A percentile compares a stretch with the other conserved stretches of the same genome.
Conservation (phyloP, 2,329 filamentous ascomycete genomes). For the Penicillium rolfsii region DNA sequence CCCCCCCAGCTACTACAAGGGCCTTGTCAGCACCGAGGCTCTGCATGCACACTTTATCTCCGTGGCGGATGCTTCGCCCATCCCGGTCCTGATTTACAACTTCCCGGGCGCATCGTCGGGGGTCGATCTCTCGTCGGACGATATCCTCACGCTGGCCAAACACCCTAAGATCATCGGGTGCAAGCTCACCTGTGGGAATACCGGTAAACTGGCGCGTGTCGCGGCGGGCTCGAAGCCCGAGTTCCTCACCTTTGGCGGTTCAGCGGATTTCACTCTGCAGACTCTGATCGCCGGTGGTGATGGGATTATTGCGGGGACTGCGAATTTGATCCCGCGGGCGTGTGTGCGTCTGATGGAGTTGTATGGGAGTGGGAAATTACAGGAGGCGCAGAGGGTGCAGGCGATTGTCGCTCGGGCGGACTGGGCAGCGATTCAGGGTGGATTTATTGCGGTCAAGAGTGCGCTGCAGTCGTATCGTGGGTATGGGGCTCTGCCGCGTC, state of each 20-base stretch:
- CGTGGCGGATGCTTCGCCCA: constrained; percentile 62
- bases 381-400: constrained; percentile 76
- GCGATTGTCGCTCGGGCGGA: constrained; percentile 77
- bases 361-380: constrained; percentile 70
- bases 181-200: constrained; percentile 74
- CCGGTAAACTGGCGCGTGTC: constrained; percentile 71
- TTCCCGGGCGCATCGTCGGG: constrained; percentile 70
- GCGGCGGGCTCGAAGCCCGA: constrained; percentile 51
- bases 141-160: constrained; percentile 60
- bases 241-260: constrained; percentile 86
- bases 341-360: constrained; percentile 79
- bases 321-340: constrained; percentile 82
- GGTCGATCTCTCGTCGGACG: constrained; percentile 69
- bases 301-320: constrained; percentile 83
- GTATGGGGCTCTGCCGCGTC: constrained; percentile 76
- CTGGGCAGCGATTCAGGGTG: constrained; percentile 80
- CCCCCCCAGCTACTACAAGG: constrained; percentile 75
- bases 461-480: constrained; percentile 80
- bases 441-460: constrained; percentile 83
- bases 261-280: constrained; percentile 85
- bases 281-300: constrained; percentile 77
- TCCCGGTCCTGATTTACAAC: constrained; percentile 73
- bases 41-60: constrained; percentile 67
- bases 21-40: constrained; percentile 64
- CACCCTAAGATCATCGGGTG: constrained; percentile 70